Evolutionary conservation across 2,329 filamentous ascomycete species (phyloP).

Genomic region (Aspergillus tanneri): DNA sequence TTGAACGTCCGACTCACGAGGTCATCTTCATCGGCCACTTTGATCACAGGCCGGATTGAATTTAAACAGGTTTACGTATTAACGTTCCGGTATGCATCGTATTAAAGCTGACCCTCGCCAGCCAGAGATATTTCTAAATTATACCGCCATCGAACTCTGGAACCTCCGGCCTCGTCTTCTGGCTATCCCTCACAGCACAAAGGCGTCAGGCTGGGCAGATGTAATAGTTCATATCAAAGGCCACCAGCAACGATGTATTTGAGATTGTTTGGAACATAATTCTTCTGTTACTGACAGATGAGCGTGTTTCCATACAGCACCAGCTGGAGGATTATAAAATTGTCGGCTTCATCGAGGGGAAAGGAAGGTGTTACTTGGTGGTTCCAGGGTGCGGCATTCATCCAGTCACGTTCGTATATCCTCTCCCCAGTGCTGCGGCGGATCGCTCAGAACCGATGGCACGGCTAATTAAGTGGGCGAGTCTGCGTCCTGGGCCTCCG

Average conservation of each 20-base stretch:
- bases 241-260: conserved; percentile 32
- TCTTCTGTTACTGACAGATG: conserved; percentile 35
- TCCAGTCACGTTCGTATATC: conserved; percentile 31
- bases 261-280: conserved; percentile 31
- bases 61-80: conserved; percentile 31
- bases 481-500: conserved; percentile 35
- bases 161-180: conserved; percentile 36
- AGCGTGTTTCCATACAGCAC: conserved; percentile 33
- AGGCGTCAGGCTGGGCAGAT: conserved; percentile 33
- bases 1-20: conserved; percentile 24
- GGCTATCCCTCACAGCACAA: conserved; percentile 37
- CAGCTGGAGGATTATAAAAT: conserved; percentile 37
- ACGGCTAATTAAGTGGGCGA: conserved; percentile 37
- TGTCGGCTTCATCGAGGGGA: conserved; percentile 36
- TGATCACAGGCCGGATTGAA: conserved; percentile 32
- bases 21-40: conserved; percentile 34
- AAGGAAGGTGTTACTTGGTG: conserved; percentile 31
- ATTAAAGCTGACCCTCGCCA: conserved; percentile 29
- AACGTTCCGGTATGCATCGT: background rate
- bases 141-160: conserved; percentile 32
- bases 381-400: conserved; percentile 29
- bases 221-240: conserved; percentile 33
- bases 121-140: conserved; percentile 37
- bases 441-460: conserved; percentile 8
- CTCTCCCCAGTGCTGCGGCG: fast-evolving